Base-by-base conservation (phyloP, 1,139 yeast genomes). In the Lodderomyces metapsilosis region DNA sequence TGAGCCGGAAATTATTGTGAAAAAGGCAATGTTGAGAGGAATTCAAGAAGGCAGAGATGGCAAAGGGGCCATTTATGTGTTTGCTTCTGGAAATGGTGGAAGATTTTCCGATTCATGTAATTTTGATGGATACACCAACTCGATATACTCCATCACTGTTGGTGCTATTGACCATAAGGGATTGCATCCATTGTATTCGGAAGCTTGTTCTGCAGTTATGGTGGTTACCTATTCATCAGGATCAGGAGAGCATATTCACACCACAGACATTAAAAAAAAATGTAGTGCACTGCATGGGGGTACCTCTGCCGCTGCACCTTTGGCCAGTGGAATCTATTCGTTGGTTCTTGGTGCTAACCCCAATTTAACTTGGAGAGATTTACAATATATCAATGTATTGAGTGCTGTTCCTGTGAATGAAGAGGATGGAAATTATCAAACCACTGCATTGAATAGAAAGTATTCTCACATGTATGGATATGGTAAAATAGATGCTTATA, bases 261-360 rank as follows among this genome's bases (percentile, higher is more conserved):
- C 98, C 6, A 88, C 98, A 2, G 98, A 92, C 61, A 77, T 88
- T 42, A 75, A 81, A 39, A 75, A 75, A n/a, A 62, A 65, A 50
- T 94, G 99, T 61, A 68, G 94, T 2, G 73, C 74, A 28, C 60
- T 54, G 23, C 98, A 94, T 62, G 96, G 98, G 7, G 99, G 99
- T 17, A 94, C 99, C 0, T 91, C 98, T 13, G 98, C 98, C 0
- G 98, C 98, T 13, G 98, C 98, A 0, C 99, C 99, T 0, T 73
- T 94, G 43, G 98, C 98, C 0, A 97, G 98, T 0, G 98, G 98
- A 16, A 76, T 94, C 1, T 88, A 86, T 59, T 79, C 98, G 0
- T 70, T 94, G 42, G 88, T 87, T 2, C 69, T 92, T 39, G 81
- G 84, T 52, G 88, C 82, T 2, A 85, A 95, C 49, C 96, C 97